Conservation (phyloP, 257 asterid genomes). For the Ligustrum vulgare region DNA sequence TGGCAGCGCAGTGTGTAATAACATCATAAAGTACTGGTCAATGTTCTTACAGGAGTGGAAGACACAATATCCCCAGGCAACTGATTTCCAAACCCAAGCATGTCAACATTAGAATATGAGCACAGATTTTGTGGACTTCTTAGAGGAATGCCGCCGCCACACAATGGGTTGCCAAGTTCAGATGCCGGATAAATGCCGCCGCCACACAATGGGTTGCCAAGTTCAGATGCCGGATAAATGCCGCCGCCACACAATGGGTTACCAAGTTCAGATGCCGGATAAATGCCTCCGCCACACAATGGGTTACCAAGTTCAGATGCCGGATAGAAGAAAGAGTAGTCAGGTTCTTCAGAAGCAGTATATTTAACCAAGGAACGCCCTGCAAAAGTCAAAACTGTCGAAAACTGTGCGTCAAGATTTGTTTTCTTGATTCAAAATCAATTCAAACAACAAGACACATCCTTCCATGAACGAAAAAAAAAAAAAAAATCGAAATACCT, state of each 20-base stretch:
- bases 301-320: too few relatives aligned
- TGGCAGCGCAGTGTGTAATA: background rate
- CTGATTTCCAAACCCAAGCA: slow-evolving; percentile 56
- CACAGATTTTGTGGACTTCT: slow-evolving; percentile 62
- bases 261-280: too few relatives aligned
- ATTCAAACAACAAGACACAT: slow-evolving; percentile 6
- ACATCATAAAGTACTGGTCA: background rate
- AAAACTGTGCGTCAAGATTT: slow-evolving; percentile 33
- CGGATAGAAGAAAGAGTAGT: slow-evolving; percentile 25
- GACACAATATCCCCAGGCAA: slow-evolving; percentile 46
- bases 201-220: too few relatives aligned
- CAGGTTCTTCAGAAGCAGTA: slow-evolving; percentile 85
- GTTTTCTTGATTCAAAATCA: background rate
- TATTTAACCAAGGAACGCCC: slow-evolving; percentile 95
- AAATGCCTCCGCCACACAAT: too few relatives aligned
- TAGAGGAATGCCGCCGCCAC: slow-evolving; percentile 41
- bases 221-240: too few relatives aligned
- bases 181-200: too few relatives aligned
- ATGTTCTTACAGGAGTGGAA: slow-evolving; percentile 9
- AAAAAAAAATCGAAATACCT: too few relatives aligned
- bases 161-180: slow-evolving; percentile 43
- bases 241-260: too few relatives aligned
- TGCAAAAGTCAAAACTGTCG: slow-evolving; percentile 64
- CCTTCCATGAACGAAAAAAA: background rate
- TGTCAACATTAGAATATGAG: slow-evolving; percentile 48